Conservation (phyloP, 495 filamentous ascomycete species). For the Trichoderma virens region DNA sequence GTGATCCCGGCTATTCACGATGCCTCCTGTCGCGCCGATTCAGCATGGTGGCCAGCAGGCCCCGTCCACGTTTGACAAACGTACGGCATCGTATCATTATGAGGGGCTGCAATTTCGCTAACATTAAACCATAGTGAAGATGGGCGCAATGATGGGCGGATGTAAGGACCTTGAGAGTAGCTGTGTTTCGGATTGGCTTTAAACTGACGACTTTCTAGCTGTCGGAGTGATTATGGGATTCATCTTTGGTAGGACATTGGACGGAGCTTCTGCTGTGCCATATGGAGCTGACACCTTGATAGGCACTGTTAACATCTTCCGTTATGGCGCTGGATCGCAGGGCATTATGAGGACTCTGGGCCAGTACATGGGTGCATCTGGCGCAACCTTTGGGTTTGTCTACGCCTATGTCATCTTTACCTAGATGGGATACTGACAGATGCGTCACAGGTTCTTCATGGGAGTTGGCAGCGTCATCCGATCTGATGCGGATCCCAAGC, state of each 20-base stretch:
- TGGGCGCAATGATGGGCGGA: slow-evolving; percentile 96
- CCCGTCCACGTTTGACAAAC: slow-evolving; percentile 85
- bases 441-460: slow-evolving; percentile 81
- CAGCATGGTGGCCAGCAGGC: slow-evolving; percentile 38
- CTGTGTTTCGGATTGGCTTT: background rate
- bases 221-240: slow-evolving; percentile 96
- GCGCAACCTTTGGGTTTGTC: slow-evolving; percentile 83
- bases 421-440: background rate
- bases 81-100: slow-evolving; percentile 44
- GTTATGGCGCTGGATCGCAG: slow-evolving; percentile 87
- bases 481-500: slow-evolving; percentile 61
- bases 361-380: slow-evolving; percentile 96
- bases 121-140: slow-evolving; percentile 61
- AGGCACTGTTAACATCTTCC: slow-evolving; percentile 90
- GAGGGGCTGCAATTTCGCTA: slow-evolving; percentile 16
- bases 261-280: background rate
- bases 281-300: slow-evolving; percentile 19
- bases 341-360: slow-evolving; percentile 88
- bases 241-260: slow-evolving; percentile 68
- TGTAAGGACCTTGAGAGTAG: slow-evolving; percentile 50
- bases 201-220: slow-evolving; percentile 45
- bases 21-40: slow-evolving; percentile 39
- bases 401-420: slow-evolving; percentile 16
- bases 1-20: slow-evolving; percentile 17
- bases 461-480: slow-evolving; percentile 94